Conservation (phyloP, 805 yeast genomes). For the Kodamaea jinghongensis region DNA sequence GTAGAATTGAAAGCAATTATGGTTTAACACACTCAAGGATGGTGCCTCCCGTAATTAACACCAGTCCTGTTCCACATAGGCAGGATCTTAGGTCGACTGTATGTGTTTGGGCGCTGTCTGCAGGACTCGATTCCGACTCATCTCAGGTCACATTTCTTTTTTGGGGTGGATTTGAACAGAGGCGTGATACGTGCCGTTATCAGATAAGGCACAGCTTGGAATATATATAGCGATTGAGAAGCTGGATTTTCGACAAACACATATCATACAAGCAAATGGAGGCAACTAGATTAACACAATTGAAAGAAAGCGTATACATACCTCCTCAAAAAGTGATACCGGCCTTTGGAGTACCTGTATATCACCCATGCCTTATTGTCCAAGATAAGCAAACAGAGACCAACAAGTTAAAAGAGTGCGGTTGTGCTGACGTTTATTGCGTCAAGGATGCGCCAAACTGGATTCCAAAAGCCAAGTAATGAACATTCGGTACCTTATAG, state of each 20-base stretch:
- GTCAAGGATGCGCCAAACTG: conserved; percentile 39
- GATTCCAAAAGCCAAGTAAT: conserved; percentile 30
- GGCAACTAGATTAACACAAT: conserved; percentile 33
- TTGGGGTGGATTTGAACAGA: background rate
- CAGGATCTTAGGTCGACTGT: too few relatives aligned
- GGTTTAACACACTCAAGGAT: too few relatives aligned
- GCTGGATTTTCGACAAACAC: background rate
- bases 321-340: conserved; percentile 32
- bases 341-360: conserved; percentile 38
- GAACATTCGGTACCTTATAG: background rate
- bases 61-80: too few relatives aligned
- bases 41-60: too few relatives aligned
- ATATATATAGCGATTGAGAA: background rate
- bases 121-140: too few relatives aligned
- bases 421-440: conserved; percentile 40
- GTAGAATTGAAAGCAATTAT: too few relatives aligned
- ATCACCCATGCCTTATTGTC: conserved; percentile 58
- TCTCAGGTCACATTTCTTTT: background rate
- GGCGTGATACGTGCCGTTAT: conserved; percentile 1
- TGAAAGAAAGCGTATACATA: conserved; percentile 45
- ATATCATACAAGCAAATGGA: conserved; percentile 36
- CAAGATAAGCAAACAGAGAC: conserved; percentile 54
- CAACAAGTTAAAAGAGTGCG: conserved; percentile 36
- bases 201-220: conserved; percentile 1
- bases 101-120: too few relatives aligned